Evolutionary conservation across 495 filamentous ascomycete genomes (phyloP).

Genomic region (Lineolata rhizophorae): DNA sequence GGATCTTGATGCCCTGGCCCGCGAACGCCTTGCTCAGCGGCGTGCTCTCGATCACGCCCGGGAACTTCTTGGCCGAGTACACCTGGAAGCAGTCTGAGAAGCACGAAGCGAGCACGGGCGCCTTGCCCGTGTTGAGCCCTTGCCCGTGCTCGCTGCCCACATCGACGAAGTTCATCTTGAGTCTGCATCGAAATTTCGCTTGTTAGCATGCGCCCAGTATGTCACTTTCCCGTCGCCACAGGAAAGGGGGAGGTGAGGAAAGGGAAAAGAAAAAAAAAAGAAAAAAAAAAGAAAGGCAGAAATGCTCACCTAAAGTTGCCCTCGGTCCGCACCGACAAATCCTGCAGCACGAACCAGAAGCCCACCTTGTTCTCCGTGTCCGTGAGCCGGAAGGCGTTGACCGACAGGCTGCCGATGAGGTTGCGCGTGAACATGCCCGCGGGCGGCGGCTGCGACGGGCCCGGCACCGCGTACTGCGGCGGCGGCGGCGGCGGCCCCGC

Average conservation of each 20-base stretch:
- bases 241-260: too few relatives aligned
- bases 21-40: constrained; percentile 87
- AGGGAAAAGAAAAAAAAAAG: too few relatives aligned
- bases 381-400: constrained; percentile 69
- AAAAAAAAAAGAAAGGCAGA: constrained; percentile 2
- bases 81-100: constrained; percentile 88
- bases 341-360: constrained; percentile 94
- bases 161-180: constrained; percentile 70
- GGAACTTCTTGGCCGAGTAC: constrained; percentile 93
- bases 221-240: too few relatives aligned
- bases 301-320: constrained; percentile 59
- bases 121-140: constrained; percentile 50
- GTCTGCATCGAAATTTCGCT: constrained; percentile 16
- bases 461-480: not conserved
- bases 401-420: constrained; percentile 78
- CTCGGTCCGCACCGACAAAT: constrained; percentile 84
- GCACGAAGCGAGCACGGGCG: constrained; percentile 66
- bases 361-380: constrained; percentile 70
- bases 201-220: constrained; percentile 1
- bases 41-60: constrained; percentile 89
- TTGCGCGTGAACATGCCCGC: constrained; percentile 94
- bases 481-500: not conserved
- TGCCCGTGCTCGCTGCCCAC: constrained; percentile 31
- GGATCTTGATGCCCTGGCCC: constrained; percentile 88
- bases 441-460: constrained; percentile 6